Evolutionary conservation across 345 rosid genomes (phyloP), one percentile per base, ranked within the genome.

Genomic region (Brassica rapa): DNA sequence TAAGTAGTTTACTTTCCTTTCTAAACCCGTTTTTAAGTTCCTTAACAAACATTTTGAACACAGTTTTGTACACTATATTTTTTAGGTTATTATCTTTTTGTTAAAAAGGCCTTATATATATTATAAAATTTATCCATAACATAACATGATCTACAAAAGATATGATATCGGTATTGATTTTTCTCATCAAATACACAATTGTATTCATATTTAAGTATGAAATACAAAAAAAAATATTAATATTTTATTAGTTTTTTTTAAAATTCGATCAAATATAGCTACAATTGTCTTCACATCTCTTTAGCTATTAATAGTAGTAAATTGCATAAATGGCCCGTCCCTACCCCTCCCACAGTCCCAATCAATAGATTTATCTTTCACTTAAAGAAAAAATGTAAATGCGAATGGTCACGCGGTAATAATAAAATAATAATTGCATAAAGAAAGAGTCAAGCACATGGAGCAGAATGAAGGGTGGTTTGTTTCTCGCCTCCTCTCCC

Each of bases 361-460:
- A 41, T 10, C 49, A n/a, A n/a, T 49, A 14, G 19, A 49, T 49
- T 49, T 49, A 12, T 49, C 55, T 49, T 14, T 1, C 1, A 29
- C 3, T 2, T 0, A 12, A 46, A 46, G 14, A 5, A 11, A 51
- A 41, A 8, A 33, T 5, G 29, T 57, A 57, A 75, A 75, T 67
- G 73, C n/a, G 0, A 12, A 57, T 75, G 49, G 73, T 75, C 61
- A 75, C 79, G 35, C 46, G 49, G 9, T 27, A 27, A 75, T 1
- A 41, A 68, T 21, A 35, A 53, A 3, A 39, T 11, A 75, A 67
- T 76, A 76, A 68, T 68, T 43, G 32, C 4, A 61, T 6, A 61
- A 68, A 39, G 68, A 6, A 76, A 60, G 41, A 68, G 74, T 76
- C 62, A 57, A 57, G 61, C 68, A 60, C 57, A 60, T 73, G 71